Percentiles rank a stretch among this genome's conserved stretches.
These are phyloP conservation scores for Henckelia pumila DNA, from an alignment of 257 asterid species.

Conservation along the genomic window DNA sequence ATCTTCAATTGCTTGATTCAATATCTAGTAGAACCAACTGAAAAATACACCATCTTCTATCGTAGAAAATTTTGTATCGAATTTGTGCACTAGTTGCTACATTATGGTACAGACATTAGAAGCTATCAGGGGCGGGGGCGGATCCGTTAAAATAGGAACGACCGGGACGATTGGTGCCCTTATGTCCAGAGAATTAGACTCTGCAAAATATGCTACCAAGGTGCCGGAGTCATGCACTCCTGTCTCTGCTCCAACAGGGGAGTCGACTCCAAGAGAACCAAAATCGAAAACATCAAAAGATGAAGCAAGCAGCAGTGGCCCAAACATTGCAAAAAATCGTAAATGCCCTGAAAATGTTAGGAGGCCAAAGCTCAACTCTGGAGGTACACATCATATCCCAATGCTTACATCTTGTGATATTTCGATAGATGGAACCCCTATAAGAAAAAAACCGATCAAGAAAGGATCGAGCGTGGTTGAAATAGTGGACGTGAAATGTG, in stretches of 20 bases:
- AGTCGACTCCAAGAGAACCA: slow-evolving; percentile 32
- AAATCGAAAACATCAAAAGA: slow-evolving; percentile 36
- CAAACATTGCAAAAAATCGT: slow-evolving; percentile 14
- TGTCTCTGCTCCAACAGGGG: slow-evolving; percentile 29
- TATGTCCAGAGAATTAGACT: slow-evolving; percentile 68
- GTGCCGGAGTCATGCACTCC: slow-evolving; percentile 20
- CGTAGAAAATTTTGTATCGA: neutral
- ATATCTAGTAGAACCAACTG: slow-evolving; percentile 10
- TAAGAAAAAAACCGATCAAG: slow-evolving; percentile 46
- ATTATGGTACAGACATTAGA: slow-evolving; percentile 64
- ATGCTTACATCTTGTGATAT: slow-evolving; percentile 51
- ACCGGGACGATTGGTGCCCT: slow-evolving; percentile 81
- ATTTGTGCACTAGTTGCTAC: slow-evolving; percentile 7
- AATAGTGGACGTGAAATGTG: slow-evolving; percentile 74
- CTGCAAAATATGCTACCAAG: slow-evolving; percentile 39
- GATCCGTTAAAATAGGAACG: slow-evolving; percentile 74
- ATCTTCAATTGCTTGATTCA: slow-evolving; percentile 18
- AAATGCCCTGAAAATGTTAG: slow-evolving; percentile 34
- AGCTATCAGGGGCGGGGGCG: slow-evolving; percentile 72
- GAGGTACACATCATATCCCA: slow-evolving; percentile 54
- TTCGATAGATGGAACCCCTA: slow-evolving; percentile 58
- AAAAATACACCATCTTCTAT: slow-evolving; percentile 2
- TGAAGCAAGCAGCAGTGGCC: slow-evolving; percentile 55
- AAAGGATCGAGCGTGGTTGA: slow-evolving; percentile 53
- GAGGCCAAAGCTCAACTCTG: slow-evolving; percentile 41